Evolutionary conservation across 306 rosid genomes (phyloP).

Genomic region (Pyrus pyrifolia): DNA sequence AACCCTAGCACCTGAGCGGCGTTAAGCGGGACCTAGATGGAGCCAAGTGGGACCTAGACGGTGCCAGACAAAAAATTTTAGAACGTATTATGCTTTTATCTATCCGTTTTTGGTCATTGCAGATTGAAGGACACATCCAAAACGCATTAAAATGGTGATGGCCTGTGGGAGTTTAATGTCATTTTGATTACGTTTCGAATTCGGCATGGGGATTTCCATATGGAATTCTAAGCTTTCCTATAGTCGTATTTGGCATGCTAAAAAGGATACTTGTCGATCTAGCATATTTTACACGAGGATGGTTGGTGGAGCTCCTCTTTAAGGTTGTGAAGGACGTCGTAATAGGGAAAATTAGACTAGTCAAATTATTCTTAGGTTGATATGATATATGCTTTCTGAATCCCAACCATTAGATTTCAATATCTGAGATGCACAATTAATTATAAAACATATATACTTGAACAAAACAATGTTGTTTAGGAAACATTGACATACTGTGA

Average conservation of each 20-base stretch:
- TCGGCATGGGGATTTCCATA: neutral
- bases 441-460: too few relatives aligned
- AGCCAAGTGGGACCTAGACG: too few relatives aligned
- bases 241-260: neutral
- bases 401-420: too few relatives aligned
- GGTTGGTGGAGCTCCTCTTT: neutral
- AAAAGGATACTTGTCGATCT: neutral
- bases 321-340: neutral
- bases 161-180: neutral
- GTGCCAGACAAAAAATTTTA: fast-evolving
- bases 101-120: neutral
- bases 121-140: neutral
- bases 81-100: neutral
- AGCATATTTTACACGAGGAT: neutral
- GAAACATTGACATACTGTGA: too few relatives aligned
- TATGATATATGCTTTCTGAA: neutral
- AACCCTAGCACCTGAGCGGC: too few relatives aligned
- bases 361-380: neutral
- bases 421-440: too few relatives aligned
- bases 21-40: fast-evolving
- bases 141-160: neutral
- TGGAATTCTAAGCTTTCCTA: neutral
- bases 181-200: neutral
- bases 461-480: too few relatives aligned
- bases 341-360: neutral